Conservation (phyloP, 2,329 filamentous ascomycete species). For the Pseudogymnoascus sp. region DNA sequence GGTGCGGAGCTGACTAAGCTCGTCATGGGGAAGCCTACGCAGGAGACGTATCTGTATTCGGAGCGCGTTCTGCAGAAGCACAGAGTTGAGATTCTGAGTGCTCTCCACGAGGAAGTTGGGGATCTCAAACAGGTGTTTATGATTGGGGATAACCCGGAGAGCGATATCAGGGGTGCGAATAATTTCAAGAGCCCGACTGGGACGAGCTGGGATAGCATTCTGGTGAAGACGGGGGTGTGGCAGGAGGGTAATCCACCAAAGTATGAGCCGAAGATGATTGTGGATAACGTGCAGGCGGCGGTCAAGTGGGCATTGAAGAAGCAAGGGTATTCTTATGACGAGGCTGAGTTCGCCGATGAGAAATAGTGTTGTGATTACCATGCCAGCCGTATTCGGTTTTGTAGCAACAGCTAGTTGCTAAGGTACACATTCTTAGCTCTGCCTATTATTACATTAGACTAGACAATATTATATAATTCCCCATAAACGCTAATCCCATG, state of each 20-base stretch:
- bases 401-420: background rate
- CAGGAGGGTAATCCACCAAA: conserved; percentile 44
- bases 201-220: conserved; percentile 66
- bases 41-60: conserved; percentile 73
- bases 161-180: conserved; percentile 84
- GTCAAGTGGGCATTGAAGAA: conserved; percentile 66
- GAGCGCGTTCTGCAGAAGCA: conserved; percentile 62
- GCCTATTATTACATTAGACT: conserved; percentile 7
- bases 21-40: conserved; percentile 75
- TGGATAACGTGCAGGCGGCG: conserved; percentile 66
- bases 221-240: conserved; percentile 78
- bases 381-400: background rate
- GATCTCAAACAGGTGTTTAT: conserved; percentile 77
- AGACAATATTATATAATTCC: conserved; percentile 2
- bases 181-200: conserved; percentile 56
- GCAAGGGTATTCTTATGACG: conserved; percentile 31
- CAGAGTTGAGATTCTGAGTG: conserved; percentile 29
- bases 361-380: background rate
- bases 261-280: conserved; percentile 54
- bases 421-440: background rate
- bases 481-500: conserved; percentile 31
- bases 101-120: conserved; percentile 22
- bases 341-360: conserved; percentile 3
- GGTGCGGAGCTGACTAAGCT: conserved; percentile 50
- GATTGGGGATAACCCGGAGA: conserved; percentile 85